These are phyloP conservation scores for Arabis hirsuta DNA, from an alignment of 345 rosid genomes.

Conservation along the genomic window DNA sequence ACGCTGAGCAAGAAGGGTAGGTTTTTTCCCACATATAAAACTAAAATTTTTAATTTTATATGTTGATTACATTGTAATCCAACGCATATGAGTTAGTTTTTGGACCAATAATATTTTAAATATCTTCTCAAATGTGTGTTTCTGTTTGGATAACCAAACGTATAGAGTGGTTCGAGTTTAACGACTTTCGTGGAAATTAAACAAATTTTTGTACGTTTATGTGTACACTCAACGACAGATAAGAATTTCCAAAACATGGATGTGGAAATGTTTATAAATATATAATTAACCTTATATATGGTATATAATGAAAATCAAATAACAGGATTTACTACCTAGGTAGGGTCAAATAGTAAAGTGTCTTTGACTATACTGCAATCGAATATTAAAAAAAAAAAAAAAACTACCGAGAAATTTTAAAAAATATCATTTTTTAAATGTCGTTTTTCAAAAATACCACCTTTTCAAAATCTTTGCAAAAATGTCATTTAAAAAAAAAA, in stretches of 20 bases:
- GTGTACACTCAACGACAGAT: neutral
- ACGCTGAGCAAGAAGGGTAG: slow-evolving; percentile 33
- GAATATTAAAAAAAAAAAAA: no score
- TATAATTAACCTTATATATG: neutral
- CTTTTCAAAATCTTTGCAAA: no score
- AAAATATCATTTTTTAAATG: no score
- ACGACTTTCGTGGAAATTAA: neutral
- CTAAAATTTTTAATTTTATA: neutral
- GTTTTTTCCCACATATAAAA: neutral
- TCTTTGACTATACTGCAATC: no score
- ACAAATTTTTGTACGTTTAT: neutral
- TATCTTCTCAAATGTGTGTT: slow-evolving; percentile 23
- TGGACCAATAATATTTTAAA: neutral
- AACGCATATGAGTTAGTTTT: slow-evolving; percentile 39
- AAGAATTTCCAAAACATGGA: neutral
- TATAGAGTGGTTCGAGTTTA: slow-evolving; percentile 1
- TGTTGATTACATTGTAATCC: slow-evolving; percentile 16
- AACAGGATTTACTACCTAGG: no score
- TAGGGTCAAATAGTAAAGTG: no score
- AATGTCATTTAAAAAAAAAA: no score
- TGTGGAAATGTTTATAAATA: neutral
- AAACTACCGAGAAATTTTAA: no score
- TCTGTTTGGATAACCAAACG: slow-evolving; percentile 20
- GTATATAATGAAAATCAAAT: no score
- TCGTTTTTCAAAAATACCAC: no score